Percentiles rank a stretch among this genome's conserved stretches.
Conservation (phyloP, 164 flowering plant species). For the Houttuynia cordata region DNA sequence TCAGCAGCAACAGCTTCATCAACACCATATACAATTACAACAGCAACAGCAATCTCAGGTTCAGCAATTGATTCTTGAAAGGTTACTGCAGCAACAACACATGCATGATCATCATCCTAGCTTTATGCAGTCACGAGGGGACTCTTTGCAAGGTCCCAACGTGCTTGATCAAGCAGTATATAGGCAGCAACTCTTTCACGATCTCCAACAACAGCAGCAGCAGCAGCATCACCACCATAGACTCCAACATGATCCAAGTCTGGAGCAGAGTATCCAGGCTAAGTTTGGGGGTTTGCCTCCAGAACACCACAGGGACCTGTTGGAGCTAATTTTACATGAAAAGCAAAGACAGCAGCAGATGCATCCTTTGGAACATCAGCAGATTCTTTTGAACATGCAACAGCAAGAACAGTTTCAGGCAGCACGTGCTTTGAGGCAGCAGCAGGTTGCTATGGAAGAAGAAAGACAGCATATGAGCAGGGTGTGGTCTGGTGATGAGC, state of each 20-base stretch:
- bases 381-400: slow-evolving; percentile 19
- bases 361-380: slow-evolving; percentile 42
- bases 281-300: slow-evolving; percentile 40
- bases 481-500: slow-evolving; percentile 51
- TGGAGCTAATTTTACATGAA: slow-evolving; percentile 37
- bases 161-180: slow-evolving; percentile 40
- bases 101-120: slow-evolving; percentile 40
- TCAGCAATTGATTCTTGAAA: slow-evolving; percentile 43
- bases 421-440: slow-evolving; percentile 46
- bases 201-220: slow-evolving; percentile 45
- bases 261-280: slow-evolving; percentile 55
- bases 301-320: slow-evolving; percentile 42
- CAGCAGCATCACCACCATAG: slow-evolving; percentile 30
- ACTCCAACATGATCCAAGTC: slow-evolving; percentile 37
- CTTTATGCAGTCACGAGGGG: slow-evolving; percentile 31
- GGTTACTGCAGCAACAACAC: slow-evolving; percentile 21
- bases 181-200: slow-evolving; percentile 47
- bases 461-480: slow-evolving; percentile 45
- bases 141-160: slow-evolving; percentile 33
- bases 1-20: slow-evolving; percentile 34
- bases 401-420: slow-evolving; percentile 50
- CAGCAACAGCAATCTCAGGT: slow-evolving; percentile 61
- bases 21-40: slow-evolving; percentile 54
- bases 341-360: slow-evolving; percentile 35
- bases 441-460: slow-evolving; percentile 35